Percentiles rank a stretch among this genome's conserved stretches.
phyloP scores from a whole-genome alignment of 2,329 filamentous ascomycete genomes.

The Cladorrhinum sp. region DNA sequence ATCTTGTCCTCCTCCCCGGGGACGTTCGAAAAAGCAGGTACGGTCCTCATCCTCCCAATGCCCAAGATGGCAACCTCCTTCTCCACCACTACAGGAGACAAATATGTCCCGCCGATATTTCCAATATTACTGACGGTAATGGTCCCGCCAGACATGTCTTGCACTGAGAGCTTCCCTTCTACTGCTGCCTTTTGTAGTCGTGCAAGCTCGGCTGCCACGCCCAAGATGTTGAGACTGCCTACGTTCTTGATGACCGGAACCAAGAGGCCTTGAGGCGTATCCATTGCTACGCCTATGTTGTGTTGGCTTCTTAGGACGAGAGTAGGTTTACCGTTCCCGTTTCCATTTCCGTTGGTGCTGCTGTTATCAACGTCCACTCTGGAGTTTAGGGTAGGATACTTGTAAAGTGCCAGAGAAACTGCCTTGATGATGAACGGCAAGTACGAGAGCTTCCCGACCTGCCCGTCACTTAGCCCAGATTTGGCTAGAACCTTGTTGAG shows the following conservation, averaged over 20 bases:
- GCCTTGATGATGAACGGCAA: constrained; percentile 96
- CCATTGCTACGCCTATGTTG: constrained; percentile 95
- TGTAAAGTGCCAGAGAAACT: constrained; percentile 76
- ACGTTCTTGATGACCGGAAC: constrained; percentile 92
- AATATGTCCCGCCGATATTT: constrained; percentile 87
- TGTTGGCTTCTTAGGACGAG: constrained; percentile 79
- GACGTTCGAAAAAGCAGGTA: constrained; percentile 68
- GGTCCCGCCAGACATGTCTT: constrained; percentile 80
- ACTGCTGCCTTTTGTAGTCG: constrained; percentile 71
- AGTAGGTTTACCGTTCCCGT: constrained; percentile 61
- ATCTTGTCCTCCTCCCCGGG: constrained; percentile 55
- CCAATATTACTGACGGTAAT: constrained; percentile 98
- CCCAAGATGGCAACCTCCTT: constrained; percentile 90
- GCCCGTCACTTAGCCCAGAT: constrained; percentile 44
- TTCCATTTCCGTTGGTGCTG: background rate
- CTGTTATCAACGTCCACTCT: constrained; percentile 63
- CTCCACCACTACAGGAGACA: constrained; percentile 86
- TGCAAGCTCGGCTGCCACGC: constrained; percentile 72
- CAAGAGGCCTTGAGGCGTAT: constrained; percentile 81
- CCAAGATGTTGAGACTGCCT: constrained; percentile 68
- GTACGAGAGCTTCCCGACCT: constrained; percentile 72
- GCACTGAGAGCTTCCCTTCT: constrained; percentile 68
- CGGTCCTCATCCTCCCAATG: constrained; percentile 72
- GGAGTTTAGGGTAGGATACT: constrained; percentile 84
- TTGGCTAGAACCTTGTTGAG: constrained; percentile 64